phyloP scores from a whole-genome alignment of 371 early-diverging fungal genomes.

The Mortierella sp. region DNA sequence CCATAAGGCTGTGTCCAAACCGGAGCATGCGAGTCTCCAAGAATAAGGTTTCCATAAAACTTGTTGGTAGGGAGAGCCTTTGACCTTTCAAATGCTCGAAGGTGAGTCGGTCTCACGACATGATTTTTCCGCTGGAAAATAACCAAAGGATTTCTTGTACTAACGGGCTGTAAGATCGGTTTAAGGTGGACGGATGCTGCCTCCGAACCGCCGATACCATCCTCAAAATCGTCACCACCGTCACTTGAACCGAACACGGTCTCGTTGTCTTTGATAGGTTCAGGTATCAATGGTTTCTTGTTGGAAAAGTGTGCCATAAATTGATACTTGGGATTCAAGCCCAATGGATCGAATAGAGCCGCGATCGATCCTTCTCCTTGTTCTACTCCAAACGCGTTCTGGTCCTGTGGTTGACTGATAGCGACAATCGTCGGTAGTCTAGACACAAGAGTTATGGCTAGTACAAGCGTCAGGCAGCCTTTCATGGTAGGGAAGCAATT shows the following conservation, averaged over 20 bases:
- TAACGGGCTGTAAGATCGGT: constrained; percentile 32
- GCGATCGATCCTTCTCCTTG: not conserved
- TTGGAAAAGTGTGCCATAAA: not conserved
- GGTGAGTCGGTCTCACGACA: constrained; percentile 19
- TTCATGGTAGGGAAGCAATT: constrained; percentile 10
- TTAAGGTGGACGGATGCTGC: not conserved
- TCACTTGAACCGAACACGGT: constrained; percentile 2
- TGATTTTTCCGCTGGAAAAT: constrained; percentile 15
- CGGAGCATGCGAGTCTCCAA: constrained; percentile 47
- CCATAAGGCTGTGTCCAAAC: constrained; percentile 56
- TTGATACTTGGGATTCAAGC: not conserved
- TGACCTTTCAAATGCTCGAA: constrained; percentile 19
- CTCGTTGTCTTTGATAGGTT: not conserved
- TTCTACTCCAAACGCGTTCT: not conserved
- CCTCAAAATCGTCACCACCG: not conserved
- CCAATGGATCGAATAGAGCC: not conserved
- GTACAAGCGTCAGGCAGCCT: constrained; percentile 5
- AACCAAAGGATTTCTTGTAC: constrained; percentile 10
- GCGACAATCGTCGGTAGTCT: constrained; percentile 9
- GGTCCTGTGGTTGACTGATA: not conserved
- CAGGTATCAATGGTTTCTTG: not conserved
- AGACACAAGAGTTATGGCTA: constrained; percentile 8
- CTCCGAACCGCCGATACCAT: not conserved
- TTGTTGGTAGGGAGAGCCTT: constrained; percentile 42
- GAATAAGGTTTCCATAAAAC: constrained; percentile 47